Percentiles rank a stretch among this genome's conserved stretches.
Evolutionary conservation across 73 alveolate genomes (phyloP).

Genomic region (Chromera velia): DNA sequence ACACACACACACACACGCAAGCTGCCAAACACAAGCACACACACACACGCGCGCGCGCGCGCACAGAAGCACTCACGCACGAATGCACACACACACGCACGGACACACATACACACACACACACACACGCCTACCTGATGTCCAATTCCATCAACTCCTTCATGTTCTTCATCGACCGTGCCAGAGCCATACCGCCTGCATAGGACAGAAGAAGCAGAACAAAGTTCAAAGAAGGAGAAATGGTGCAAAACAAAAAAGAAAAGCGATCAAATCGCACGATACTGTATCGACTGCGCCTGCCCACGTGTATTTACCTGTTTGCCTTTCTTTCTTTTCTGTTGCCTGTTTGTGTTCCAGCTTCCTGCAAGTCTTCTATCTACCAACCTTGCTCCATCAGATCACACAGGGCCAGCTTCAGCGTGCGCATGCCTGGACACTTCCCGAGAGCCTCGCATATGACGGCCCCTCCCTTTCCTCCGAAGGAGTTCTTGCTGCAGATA

Average conservation of each 20-base stretch:
- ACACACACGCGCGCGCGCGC: no score
- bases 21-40: neutral
- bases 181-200: neutral
- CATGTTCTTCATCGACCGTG: neutral
- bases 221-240: no score
- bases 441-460: neutral
- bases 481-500: neutral
- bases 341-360: no score
- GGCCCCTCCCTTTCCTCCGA: neutral
- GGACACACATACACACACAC: neutral
- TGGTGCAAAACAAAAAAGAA: no score
- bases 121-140: neutral
- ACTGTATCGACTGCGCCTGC: neutral
- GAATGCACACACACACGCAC: no score
- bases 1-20: neutral
- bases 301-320: no score
- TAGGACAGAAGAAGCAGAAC: no score
- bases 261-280: neutral
- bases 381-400: no score
- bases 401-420: no score
- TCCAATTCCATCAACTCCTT: neutral
- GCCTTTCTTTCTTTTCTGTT: no score
- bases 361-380: no score
- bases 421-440: neutral
- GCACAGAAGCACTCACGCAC: no score